A percentile compares a stretch with the other conserved stretches of the same genome.
phyloP scores from a whole-genome alignment of 176 grass and related monocot genomes.

The Eleusine indica region DNA sequence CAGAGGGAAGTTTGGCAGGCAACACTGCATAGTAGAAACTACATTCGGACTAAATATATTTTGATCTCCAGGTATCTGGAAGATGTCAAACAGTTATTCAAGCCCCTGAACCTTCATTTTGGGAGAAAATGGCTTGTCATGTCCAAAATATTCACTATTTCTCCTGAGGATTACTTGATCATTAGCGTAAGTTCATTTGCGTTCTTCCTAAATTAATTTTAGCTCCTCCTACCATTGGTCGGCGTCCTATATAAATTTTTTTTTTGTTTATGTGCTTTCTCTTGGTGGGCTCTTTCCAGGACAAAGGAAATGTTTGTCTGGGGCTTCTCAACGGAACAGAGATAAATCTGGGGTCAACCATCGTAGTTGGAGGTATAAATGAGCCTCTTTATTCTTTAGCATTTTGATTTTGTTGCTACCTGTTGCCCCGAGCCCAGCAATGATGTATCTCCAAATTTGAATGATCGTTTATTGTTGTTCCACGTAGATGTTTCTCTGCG shows the following conservation, averaged over 20 bases:
- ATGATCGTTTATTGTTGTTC: slow-evolving; percentile 3
- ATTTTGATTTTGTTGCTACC: not conserved
- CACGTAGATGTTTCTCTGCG: slow-evolving; percentile 89
- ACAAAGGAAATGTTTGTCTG: slow-evolving; percentile 89
- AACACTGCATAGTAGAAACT: slow-evolving; percentile 12
- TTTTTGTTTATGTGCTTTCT: slow-evolving; percentile 11
- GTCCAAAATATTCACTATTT: slow-evolving; percentile 82
- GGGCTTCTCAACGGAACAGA: slow-evolving; percentile 87
- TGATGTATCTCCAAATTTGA: not conserved
- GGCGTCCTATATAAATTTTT: not conserved
- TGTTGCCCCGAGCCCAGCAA: not conserved
- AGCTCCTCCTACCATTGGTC: slow-evolving; percentile 7
- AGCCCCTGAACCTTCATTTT: slow-evolving; percentile 88
- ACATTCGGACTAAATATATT: slow-evolving; percentile 32
- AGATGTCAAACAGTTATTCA: slow-evolving; percentile 87
- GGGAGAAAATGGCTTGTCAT: slow-evolving; percentile 78
- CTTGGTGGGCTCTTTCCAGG: slow-evolving; percentile 52
- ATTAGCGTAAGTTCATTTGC: slow-evolving; percentile 68
- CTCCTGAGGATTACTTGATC: slow-evolving; percentile 83
- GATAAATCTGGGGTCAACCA: slow-evolving; percentile 72
- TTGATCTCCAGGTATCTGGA: slow-evolving; percentile 60
- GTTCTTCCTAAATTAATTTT: not conserved
- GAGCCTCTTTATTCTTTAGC: slow-evolving; percentile 14
- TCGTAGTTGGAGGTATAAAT: slow-evolving; percentile 88
- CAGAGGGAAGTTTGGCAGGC: not conserved